phyloP scores from a whole-genome alignment of 768 basidiomycete species.

The Cystofilobasidium ferigula region DNA sequence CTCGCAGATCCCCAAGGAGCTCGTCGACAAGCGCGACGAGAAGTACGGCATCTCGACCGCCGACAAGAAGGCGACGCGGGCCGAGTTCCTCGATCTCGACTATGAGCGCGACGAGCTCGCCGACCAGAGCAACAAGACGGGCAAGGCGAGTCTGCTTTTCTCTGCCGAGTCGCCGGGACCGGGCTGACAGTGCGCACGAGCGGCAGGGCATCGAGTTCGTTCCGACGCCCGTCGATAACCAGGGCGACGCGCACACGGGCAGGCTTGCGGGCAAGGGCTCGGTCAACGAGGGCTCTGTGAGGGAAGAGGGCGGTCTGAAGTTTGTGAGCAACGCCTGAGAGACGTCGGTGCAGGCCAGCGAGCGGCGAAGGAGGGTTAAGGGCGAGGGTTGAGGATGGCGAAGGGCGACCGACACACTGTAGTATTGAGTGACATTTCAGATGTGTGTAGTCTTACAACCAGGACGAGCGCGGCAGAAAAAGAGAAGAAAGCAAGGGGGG shows the following conservation, averaged over 20 bases:
- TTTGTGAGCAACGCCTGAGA: too few relatives aligned
- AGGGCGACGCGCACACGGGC: too few relatives aligned
- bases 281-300: too few relatives aligned
- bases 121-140: constrained; percentile 12
- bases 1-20: constrained; percentile 36
- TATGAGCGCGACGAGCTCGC: background rate
- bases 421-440: too few relatives aligned
- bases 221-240: background rate
- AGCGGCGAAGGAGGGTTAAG: too few relatives aligned
- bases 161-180: background rate
- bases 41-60: constrained; percentile 38
- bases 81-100: background rate
- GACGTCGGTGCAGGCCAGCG: too few relatives aligned
- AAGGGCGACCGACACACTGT: too few relatives aligned
- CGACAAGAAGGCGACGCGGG: constrained; percentile 38
- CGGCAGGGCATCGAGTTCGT: background rate
- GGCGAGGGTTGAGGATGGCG: too few relatives aligned
- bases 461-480: constrained; percentile 54
- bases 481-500: constrained; percentile 37
- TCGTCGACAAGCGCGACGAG: constrained; percentile 38
- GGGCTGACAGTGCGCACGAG: background rate
- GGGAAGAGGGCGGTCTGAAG: too few relatives aligned
- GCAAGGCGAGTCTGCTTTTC: constrained; percentile 10
- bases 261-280: too few relatives aligned
- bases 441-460: too few relatives aligned